phyloP scores from a whole-genome alignment of 2,329 filamentous ascomycete genomes.

The Emergomyces orientalis region DNA sequence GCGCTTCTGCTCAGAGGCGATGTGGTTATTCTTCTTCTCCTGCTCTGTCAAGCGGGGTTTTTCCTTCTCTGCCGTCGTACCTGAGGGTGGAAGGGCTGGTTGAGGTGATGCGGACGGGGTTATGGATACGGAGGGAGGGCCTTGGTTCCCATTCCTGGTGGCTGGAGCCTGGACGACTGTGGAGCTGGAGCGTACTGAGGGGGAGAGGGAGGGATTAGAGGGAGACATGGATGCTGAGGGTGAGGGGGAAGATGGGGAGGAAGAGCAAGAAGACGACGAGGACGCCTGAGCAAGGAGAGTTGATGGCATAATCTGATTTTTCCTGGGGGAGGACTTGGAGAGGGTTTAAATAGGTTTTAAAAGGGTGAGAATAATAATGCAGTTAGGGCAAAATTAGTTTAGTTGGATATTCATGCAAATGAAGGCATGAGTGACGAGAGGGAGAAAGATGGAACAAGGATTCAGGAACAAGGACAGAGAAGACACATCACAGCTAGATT shows the following conservation, averaged over 20 bases:
- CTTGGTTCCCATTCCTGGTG: not conserved
- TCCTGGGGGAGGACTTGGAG: not conserved
- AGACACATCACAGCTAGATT: not conserved
- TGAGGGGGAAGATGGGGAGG: not conserved
- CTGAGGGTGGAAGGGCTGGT: constrained; percentile 15
- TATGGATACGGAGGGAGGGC: not conserved
- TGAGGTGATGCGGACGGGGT: constrained; percentile 6
- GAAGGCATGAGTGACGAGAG: not conserved
- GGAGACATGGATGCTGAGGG: constrained; percentile 4
- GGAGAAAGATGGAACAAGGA: not conserved
- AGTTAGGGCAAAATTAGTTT: not conserved
- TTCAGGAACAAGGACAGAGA: not conserved
- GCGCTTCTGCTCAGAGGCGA: constrained; percentile 56
- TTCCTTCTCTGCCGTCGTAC: constrained; percentile 32
- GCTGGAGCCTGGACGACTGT: constrained; percentile 2
- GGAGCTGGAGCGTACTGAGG: not conserved
- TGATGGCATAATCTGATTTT: constrained; percentile 1
- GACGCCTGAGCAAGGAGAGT: not conserved
- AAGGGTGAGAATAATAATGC: not conserved
- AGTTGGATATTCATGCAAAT: not conserved
- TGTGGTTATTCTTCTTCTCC: constrained; percentile 67
- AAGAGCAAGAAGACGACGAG: not conserved
- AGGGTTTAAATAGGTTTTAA: not conserved
- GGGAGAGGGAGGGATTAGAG: constrained; percentile 5
- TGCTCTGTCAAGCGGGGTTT: constrained; percentile 58